Conservation (phyloP, 176 grass and related monocot species). For the Avena insularis region DNA sequence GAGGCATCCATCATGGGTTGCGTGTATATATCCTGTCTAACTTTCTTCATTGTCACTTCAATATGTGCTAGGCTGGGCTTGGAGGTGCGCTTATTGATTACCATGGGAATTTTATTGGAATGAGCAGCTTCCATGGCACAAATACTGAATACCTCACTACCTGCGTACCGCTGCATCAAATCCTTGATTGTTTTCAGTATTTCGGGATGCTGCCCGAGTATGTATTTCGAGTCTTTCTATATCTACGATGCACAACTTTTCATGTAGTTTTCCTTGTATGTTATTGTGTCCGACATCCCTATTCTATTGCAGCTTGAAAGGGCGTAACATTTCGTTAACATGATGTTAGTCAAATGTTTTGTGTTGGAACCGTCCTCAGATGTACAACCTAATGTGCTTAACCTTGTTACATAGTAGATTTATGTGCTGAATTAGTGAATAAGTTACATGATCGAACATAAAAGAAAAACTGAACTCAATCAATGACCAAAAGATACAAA, state of each 20-base stretch:
- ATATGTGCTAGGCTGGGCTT: neutral
- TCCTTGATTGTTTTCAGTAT: neutral
- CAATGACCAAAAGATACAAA: neutral
- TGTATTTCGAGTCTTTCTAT: neutral
- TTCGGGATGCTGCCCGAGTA: neutral
- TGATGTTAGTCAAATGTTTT: neutral
- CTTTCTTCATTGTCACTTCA: slow-evolving; percentile 9
- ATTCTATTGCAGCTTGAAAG: neutral
- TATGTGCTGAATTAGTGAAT: neutral
- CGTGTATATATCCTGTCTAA: neutral
- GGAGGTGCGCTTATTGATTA: slow-evolving; percentile 4
- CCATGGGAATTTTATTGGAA: neutral
- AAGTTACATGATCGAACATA: neutral
- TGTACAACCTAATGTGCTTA: no score
- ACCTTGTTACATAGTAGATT: neutral
- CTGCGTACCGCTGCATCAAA: neutral
- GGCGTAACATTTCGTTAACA: neutral
- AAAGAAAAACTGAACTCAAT: neutral
- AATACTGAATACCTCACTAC: neutral
- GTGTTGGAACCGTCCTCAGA: no score
- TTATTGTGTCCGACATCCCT: neutral
- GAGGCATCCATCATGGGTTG: neutral
- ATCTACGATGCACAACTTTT: neutral
- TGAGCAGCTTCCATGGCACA: neutral
- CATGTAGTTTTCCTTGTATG: neutral